Base-by-base conservation (phyloP, 805 yeast genomes). In the Metschnikowia peoriensis region DNA sequence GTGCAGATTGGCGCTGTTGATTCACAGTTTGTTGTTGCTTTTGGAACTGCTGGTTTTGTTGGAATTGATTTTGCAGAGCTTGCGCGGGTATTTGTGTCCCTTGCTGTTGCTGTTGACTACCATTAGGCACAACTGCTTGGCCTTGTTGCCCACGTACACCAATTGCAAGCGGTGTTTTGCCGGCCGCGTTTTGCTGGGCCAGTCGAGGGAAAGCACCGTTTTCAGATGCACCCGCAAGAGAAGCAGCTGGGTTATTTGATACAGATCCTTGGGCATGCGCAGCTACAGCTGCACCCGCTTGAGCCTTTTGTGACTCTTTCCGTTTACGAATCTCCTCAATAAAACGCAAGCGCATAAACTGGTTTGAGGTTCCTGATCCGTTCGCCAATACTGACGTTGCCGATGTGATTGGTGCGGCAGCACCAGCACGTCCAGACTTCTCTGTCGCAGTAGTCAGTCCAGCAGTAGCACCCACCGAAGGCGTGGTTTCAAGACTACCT, bases 261-360 rank as follows among this genome's bases (percentile, higher is more conserved):
- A 40, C 17, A n/a, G 40, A 43, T 38, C 44, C 41, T n/a, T 52
- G 61, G 4, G 73, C 62, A 52, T 70, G 77, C 6, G 70, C 68
- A n/a, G 72, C 74, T 27, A 70, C 70, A 8, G 69, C 69, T 1
- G 77, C 76, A 39, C 73, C 78, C 40, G 71, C 73, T 52, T 68
- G 75, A 1, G 68, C 72, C 56, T 71, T 71, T 46, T 75, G 77
- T 6, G 74, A 67, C 56, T 74, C 77, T 62, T 82, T 81, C 65
- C 88, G 82, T 44, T 88, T 76, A 50, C 96, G 77, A 71, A 88
- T 83, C 69, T 88, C 94, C 67, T 93, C 98, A 53, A 93, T 87
- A 62, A 92, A 90, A 57, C 96, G 79, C 47, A 93, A 73, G 58
- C 98, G 81, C 78, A 89, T 82, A 68, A 94, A 94, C 67, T 91